phyloP scores from a whole-genome alignment of 306 rosid genomes.

The Acacia melanoxylon region DNA sequence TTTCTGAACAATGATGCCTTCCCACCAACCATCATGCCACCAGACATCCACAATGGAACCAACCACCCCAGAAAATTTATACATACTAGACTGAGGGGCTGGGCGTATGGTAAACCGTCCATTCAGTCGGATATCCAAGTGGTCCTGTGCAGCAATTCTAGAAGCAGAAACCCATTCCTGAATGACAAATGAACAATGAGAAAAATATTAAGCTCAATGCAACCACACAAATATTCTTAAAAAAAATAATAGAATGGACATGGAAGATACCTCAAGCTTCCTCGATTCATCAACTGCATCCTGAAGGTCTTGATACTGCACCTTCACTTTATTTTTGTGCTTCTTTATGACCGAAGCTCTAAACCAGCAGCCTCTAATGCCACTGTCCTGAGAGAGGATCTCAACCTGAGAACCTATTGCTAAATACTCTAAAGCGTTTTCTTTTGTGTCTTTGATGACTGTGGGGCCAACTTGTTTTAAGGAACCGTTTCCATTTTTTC shows the following conservation, averaged over 20 bases:
- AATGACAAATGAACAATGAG: conserved; percentile 1
- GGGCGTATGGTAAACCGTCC: conserved; percentile 73
- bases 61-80: conserved; percentile 36
- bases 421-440: conserved; percentile 26
- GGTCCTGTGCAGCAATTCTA: conserved; percentile 57
- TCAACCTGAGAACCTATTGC: conserved; percentile 67
- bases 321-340: conserved; percentile 71
- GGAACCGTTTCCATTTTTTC: conserved; percentile 29
- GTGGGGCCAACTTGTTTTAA: conserved; percentile 21
- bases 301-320: conserved; percentile 67
- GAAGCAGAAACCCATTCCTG: conserved; percentile 86
- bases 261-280: conserved; percentile 67
- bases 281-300: conserved; percentile 75
- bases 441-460: conserved; percentile 33
- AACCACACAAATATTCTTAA: not conserved
- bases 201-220: not conserved
- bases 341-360: conserved; percentile 71
- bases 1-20: conserved; percentile 68
- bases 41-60: conserved; percentile 80
- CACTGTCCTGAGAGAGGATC: conserved; percentile 89
- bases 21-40: conserved; percentile 99
- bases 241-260: not conserved
- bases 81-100: conserved; percentile 27
- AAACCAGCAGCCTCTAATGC: conserved; percentile 93
- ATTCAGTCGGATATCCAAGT: conserved; percentile 47